Base-by-base conservation (phyloP, 2,329 filamentous ascomycete species). In the Epichloe sp. region DNA sequence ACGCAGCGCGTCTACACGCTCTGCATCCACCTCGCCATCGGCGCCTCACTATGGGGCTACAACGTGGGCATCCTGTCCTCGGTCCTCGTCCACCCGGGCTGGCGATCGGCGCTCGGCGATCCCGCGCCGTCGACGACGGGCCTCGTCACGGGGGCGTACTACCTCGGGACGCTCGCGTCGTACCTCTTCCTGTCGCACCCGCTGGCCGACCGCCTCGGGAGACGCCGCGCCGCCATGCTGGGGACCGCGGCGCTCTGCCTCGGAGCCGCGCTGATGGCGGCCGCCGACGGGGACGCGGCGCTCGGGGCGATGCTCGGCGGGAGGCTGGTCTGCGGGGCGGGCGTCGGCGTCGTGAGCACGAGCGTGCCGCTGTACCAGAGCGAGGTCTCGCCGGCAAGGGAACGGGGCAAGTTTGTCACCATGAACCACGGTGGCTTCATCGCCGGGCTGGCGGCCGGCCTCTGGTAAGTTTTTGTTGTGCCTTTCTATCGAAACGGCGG, bases 391-490 rank as follows among this genome's bases (percentile, higher is more conserved):
- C 77, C 77, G 0, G 74, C 77, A 0, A 68, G 66, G 12, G 67
- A 78, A 52, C 68, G 78, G 7, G 78, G 78, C 3, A 70, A 70
- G 53, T 77, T 76, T 52, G 77, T 81, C 1, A 76, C 79, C 10
- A 69, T 80, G 62, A 80, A 80, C 57, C 78, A 81, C 49, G 69
- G 79, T 44, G 78, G 78, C 3, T 74, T 81, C 52, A 72, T 80
- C 23, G 68, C 70, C 2, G 78, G 78, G 3, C 61, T 80, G 6
- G 75, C 76, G 1, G 58, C 60, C 5, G 77, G 77, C 0, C 77
- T 80, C 52, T 80, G 77, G 77, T 79, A 7, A 7, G 23, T 26
- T 23, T 5, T 21, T 21, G 19, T 21, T 21, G 19, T 21, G 19
- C 19, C 19, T 21, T 3, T 19, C 19, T 21, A 21, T 21, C 19